Conservation (phyloP, 208 protist species). For the Endotrypanum monterogeii region DNA sequence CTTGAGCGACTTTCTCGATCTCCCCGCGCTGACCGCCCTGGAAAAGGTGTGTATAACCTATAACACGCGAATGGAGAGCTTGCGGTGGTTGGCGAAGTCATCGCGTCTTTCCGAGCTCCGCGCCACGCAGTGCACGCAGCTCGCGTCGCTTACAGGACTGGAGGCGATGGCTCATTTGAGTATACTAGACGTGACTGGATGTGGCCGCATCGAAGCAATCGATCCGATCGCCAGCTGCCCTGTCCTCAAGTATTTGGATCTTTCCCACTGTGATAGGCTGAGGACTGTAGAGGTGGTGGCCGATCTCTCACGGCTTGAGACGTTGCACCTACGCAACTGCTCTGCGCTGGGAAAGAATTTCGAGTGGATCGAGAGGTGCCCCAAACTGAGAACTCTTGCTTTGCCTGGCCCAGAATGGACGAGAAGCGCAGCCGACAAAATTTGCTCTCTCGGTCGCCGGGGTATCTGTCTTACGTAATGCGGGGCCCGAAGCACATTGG, state of each 20-base stretch:
- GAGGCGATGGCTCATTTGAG: constrained; percentile 3
- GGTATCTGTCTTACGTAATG: constrained; percentile 6
- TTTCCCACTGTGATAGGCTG: constrained; percentile 14
- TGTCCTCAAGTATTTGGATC: constrained; percentile 17
- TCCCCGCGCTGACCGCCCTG: constrained; percentile 19
- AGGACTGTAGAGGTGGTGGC: constrained; percentile 2
- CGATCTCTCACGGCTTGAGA: constrained; percentile 3
- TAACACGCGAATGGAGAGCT: constrained; percentile 22
- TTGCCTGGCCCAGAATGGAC: constrained; percentile 1
- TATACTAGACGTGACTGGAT: constrained; percentile 14
- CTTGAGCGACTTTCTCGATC: constrained; percentile 8
- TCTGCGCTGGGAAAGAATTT: constrained; percentile 12
- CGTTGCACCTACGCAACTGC: constrained; percentile 12
- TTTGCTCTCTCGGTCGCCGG: constrained; percentile 1
- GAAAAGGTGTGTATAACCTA: constrained; percentile 16
- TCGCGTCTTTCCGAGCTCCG: constrained; percentile 15
- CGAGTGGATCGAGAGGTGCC: constrained; percentile 15
- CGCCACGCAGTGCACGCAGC: constrained; percentile 28
- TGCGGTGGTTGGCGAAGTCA: constrained; percentile 19
- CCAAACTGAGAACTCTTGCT: constrained; percentile 8
- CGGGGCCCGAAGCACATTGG: neutral
- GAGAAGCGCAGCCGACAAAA: neutral
- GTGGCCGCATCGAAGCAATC: constrained; percentile 5
- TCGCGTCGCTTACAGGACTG: constrained; percentile 17
- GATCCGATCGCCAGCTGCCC: neutral